A percentile compares a stretch with the other conserved stretches of the same genome.
These are phyloP conservation scores for Rhizopus stolonifer DNA, from an alignment of 371 early-diverging fungal species.

Conservation along the genomic window DNA sequence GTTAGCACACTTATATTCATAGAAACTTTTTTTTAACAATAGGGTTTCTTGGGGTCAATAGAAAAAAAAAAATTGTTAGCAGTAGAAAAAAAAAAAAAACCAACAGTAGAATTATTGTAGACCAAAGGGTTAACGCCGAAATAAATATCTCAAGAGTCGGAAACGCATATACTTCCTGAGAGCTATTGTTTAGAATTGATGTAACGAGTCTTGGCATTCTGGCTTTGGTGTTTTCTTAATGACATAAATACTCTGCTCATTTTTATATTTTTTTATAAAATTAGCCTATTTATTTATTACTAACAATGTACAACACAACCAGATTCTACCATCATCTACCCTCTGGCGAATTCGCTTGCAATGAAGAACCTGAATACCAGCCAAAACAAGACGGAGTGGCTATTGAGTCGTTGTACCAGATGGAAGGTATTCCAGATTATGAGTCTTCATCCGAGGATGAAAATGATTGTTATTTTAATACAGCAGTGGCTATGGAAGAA, in stretches of 20 bases:
- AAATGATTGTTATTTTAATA: conserved; percentile 14
- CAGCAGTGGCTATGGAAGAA: conserved; percentile 17
- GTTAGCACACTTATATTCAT: no score
- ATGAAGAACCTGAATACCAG: conserved; percentile 21
- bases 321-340: conserved; percentile 19
- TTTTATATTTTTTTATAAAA: conserved; percentile 11
- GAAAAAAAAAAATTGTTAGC: conserved; percentile 5
- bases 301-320: conserved; percentile 15
- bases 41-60: conserved; percentile 8
- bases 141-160: conserved; percentile 18
- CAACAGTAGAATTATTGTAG: conserved; percentile 3
- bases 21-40: conserved; percentile 5
- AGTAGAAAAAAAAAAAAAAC: conserved; percentile 2
- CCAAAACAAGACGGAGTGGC: conserved; percentile 19
- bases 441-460: conserved; percentile 14
- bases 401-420: conserved; percentile 17
- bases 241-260: conserved; percentile 17
- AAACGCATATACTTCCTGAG: conserved; percentile 18
- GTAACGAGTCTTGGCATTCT: conserved; percentile 10
- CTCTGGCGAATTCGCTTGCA: conserved; percentile 17
- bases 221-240: conserved; percentile 15
- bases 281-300: conserved; percentile 17
- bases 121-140: conserved; percentile 9
- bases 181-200: conserved; percentile 14
- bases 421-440: conserved; percentile 13